Evolutionary conservation across 306 rosid species (phyloP), one percentile per base, ranked within the genome.

Genomic region (Quercus cerris): DNA sequence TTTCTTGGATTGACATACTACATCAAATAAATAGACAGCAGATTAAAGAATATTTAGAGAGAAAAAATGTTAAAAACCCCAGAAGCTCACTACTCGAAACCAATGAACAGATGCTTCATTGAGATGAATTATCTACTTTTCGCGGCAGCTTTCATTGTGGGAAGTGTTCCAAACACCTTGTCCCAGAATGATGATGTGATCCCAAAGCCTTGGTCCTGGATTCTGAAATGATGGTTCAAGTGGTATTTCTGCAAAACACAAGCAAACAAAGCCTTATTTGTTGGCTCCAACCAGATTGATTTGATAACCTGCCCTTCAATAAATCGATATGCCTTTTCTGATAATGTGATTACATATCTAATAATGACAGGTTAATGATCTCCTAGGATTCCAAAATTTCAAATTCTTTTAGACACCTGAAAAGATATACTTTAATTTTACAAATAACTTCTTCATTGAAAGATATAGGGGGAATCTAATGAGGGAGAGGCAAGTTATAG

Each of bases 131-230:
- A 88, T 87, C 83, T 85, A 58, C 77, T 81, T 76, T 88, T 89
- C 57, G 25, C 77, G 44, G 85, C 94, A n/a, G 77, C 71, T 81
- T 93, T 93, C 4, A 90, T 66, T 56, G 84, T n/a, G 68, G 98
- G 98, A 75, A 91, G 93, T 44, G 99, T 93, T 78, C 98, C 97
- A 78, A 95, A 93, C 79, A 87, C 84, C 85, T 55, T 84, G 85
- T 95, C 99, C 99, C 99, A 95, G 7, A 95, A 64, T 15, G 94
- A 81, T 66, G 99, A 93, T 81, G 99, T 95, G 78, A 95, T 91
- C 35, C 98, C 99, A 74, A 87, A 95, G 73, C 99, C 98, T 78
- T 89, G 93, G 73, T 85, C 78, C 86, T 90, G 94, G 84, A 93
- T 78, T 78, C 98, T 88, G 86, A 90, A 95, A 87, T 95, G 99